Conservation (phyloP, 2,329 filamentous ascomycete species). For the Davidsoniella neocaledoniae region DNA sequence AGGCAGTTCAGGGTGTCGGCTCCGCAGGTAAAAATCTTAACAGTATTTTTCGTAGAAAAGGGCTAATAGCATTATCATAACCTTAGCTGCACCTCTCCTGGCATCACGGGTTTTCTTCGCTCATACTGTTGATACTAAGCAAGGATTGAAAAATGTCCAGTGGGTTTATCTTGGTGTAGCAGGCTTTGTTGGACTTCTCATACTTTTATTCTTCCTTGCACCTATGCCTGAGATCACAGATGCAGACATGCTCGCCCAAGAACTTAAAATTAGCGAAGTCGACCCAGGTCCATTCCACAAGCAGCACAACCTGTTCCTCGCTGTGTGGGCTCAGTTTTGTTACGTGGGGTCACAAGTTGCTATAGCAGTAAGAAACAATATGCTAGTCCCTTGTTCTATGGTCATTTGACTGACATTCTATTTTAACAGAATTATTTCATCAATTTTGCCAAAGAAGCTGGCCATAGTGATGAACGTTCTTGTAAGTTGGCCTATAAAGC, state of each 20-base stretch:
- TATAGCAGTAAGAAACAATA: slow-evolving; percentile 20
- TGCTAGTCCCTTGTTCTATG: background rate
- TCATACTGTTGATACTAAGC: slow-evolving; percentile 28
- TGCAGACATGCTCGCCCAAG: slow-evolving; percentile 41
- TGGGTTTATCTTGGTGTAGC: slow-evolving; percentile 49
- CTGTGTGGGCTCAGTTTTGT: slow-evolving; percentile 44
- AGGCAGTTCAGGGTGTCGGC: slow-evolving; percentile 62
- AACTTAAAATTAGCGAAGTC: slow-evolving; percentile 23
- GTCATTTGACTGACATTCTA: background rate
- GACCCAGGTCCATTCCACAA: slow-evolving; percentile 35
- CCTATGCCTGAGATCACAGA: slow-evolving; percentile 37
- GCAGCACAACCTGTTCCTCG: slow-evolving; percentile 45
- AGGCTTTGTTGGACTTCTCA: slow-evolving; percentile 38
- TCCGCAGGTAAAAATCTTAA: slow-evolving; percentile 31
- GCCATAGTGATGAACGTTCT: slow-evolving; percentile 13
- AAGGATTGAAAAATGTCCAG: slow-evolving; percentile 41
- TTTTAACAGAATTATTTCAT: slow-evolving; percentile 30
- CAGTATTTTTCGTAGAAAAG: slow-evolving; percentile 26
- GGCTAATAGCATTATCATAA: slow-evolving; percentile 31
- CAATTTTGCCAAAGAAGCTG: slow-evolving; percentile 26
- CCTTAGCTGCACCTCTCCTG: slow-evolving; percentile 34
- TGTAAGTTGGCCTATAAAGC: slow-evolving; percentile 5
- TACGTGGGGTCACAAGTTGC: slow-evolving; percentile 44
- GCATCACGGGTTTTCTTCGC: slow-evolving; percentile 46
- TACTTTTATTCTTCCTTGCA: slow-evolving; percentile 40